Base-by-base conservation (phyloP, 352 stramenopile genomes). In the Pythium folliculosum region DNA sequence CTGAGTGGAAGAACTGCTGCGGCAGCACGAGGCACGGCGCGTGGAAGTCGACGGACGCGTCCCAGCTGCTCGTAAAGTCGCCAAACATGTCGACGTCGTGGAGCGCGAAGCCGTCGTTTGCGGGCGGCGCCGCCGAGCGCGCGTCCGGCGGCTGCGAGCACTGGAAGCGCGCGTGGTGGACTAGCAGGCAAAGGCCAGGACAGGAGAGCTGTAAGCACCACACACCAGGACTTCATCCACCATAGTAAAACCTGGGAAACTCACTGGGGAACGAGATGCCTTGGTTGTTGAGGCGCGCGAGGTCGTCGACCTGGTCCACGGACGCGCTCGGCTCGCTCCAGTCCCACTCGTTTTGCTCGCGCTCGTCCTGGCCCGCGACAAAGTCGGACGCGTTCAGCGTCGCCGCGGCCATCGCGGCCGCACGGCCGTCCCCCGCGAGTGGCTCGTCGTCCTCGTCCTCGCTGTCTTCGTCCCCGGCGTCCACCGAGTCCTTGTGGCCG, bases 11-110 rank as follows among this genome's bases (percentile, higher is more conserved):
- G 59, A 90, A 90, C 53, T 91, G 78, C 37, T 72, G 70, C 2
- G 83, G 81, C 0, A 91, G 78, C 21, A 75, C 69, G 19, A 91
- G 73, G 40, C 83, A 91, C 6, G 81, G 79, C 0, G 69, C 47
- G 60, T 90, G 86, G 32, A 88, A 84, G 52, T 91, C 82, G 25
- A 91, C 58, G 4, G 72, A 47, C 10, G 77, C 80, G 43, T 91
- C 77, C 83, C 83, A 91, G 53, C 78, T 82, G 38, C 73, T 75
- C 32, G 83, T 78, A 53, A 78, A 79, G 38, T 82, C 78, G 2
- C 80, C 83, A 63, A 91, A 81, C 55, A 88, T 56, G 40, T 70
- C 61, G 30, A 81, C 73, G 8, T 55, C 32, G 19, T 63, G 59
- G 1, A 62, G 38, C 12, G 32, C 25, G 10, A 65, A 56, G 2